Base-by-base conservation (phyloP, 129 eudicot species). In the Kitagawia praeruptora region DNA sequence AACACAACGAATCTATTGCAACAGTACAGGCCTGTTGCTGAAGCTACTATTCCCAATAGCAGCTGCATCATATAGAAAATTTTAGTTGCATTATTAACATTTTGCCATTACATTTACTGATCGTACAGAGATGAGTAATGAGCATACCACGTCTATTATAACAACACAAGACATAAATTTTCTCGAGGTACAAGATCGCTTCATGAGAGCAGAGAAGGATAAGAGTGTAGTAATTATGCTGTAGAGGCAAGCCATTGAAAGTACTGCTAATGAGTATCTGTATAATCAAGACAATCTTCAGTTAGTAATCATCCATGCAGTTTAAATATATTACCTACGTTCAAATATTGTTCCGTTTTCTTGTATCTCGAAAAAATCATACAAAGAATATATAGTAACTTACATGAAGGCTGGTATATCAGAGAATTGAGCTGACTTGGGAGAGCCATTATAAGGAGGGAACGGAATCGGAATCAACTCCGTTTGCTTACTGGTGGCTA, bases 21-120 rank as follows among this genome's bases (percentile, higher is more conserved):
- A n/a, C n/a, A n/a, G n/a, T n/a, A n/a, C n/a, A n/a, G n/a, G n/a
- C n/a, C n/a, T 14, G 79, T 74, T 61, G 83, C 83, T 4, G 83
- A 42, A 16, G 79, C 83, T 28, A 81, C n/a, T 1, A 81, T 75
- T 13, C 83, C 79, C 63, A 81, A 4, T 8, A 75, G 27, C 5
- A 79, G 46, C 82, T 81, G 75, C 14, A 23, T 48, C 5, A 0
- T 14, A 48, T 14, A 14, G 12, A 44, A 8, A 44, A 44, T 48
- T 14, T 23, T 23, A 56, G 5, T 21, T 23, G 25, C 28, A 56
- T 7, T 56, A 0, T 6, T 8, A 44, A 44, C 47, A 44, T 44
- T 44, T 44, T 8, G 47, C 47, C 12, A 44, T 44, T 44, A 8
- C 8, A 44, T 44, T 44, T 44, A 44, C 8, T 51, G 8, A 1